phyloP scores from a whole-genome alignment of 2,329 filamentous ascomycete genomes.

The Epichloe sibirici region DNA sequence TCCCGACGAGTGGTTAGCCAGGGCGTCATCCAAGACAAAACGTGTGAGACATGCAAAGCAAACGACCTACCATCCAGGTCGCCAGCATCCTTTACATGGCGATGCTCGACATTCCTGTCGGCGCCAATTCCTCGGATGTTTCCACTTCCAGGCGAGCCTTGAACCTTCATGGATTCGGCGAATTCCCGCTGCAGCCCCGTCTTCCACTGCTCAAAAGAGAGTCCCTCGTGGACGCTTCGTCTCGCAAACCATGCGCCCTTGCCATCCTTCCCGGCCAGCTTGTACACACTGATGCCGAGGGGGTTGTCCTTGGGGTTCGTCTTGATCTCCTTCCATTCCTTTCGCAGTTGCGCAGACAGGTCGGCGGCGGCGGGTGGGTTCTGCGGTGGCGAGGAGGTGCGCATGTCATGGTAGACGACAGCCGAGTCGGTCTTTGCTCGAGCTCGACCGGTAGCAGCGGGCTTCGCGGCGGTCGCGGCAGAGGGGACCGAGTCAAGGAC shows the following conservation, averaged over 20 bases:
- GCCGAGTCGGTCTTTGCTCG: constrained; percentile 46
- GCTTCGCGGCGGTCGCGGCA: constrained; percentile 18
- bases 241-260: constrained; percentile 85
- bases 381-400: constrained; percentile 28
- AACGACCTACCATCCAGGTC: constrained; percentile 43
- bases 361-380: constrained; percentile 30
- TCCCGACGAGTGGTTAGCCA: neutral
- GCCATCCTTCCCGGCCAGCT: constrained; percentile 65
- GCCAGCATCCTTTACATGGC: constrained; percentile 43
- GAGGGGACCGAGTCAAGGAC: constrained; percentile 65
- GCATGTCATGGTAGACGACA: constrained; percentile 37
- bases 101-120: constrained; percentile 58
- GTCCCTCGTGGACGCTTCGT: constrained; percentile 66
- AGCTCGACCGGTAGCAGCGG: constrained; percentile 28
- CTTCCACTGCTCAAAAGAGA: constrained; percentile 69
- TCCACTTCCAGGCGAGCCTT: constrained; percentile 57
- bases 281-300: constrained; percentile 65
- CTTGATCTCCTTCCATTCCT: constrained; percentile 81
- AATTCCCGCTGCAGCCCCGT: constrained; percentile 69
- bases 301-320: constrained; percentile 61
- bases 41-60: neutral
- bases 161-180: constrained; percentile 58
- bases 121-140: constrained; percentile 78
- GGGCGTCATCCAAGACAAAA: neutral
- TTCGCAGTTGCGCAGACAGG: constrained; percentile 43